phyloP scores from a whole-genome alignment of 306 rosid species.

The Cucumis melo region DNA sequence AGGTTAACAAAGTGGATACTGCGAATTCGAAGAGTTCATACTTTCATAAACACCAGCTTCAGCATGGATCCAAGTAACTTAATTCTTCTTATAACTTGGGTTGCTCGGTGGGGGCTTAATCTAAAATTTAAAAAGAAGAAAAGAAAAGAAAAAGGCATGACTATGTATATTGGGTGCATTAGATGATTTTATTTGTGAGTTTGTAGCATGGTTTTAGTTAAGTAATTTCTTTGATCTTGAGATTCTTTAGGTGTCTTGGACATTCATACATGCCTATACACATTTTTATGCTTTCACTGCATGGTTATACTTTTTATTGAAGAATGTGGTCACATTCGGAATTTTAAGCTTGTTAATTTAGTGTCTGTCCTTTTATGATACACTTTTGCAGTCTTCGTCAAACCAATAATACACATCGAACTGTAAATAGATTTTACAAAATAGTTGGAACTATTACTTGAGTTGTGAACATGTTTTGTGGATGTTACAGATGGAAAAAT shows the following conservation, averaged over 20 bases:
- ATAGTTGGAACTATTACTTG: background rate
- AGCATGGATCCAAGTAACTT: constrained; percentile 8
- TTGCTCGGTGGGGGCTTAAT: background rate
- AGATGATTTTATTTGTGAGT: background rate
- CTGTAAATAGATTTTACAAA: background rate
- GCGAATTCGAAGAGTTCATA: background rate
- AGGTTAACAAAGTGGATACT: constrained; percentile 5
- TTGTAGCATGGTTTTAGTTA: background rate
- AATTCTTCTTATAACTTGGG: background rate
- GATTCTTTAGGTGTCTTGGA: background rate
- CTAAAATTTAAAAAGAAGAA: no score
- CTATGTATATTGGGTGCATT: background rate
- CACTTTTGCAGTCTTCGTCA: background rate
- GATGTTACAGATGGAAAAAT: constrained; percentile 34
- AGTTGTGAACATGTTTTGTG: constrained; percentile 9
- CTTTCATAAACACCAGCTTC: background rate
- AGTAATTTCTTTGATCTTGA: background rate
- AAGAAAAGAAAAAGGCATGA: background rate
- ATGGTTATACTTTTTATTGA: background rate
- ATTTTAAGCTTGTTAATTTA: background rate
- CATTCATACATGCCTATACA: background rate
- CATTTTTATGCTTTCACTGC: background rate
- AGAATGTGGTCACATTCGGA: background rate
- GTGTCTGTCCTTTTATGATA: background rate
- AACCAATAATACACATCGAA: background rate